These are phyloP conservation scores for Amphicarpaea edgeworthii DNA, from an alignment of 306 rosid genomes.

Conservation along the genomic window DNA sequence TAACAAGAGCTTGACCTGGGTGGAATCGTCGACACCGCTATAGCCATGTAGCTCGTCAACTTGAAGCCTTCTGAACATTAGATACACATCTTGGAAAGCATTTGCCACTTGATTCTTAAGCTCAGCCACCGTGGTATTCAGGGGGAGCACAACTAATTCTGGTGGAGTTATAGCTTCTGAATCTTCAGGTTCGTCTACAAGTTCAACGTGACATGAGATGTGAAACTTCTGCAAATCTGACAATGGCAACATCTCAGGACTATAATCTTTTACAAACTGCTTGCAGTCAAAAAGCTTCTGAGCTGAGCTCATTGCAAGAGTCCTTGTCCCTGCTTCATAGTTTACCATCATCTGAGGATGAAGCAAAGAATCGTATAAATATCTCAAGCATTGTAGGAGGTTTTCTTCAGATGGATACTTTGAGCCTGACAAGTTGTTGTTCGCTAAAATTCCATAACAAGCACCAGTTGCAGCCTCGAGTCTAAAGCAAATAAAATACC, in stretches of 20 bases:
- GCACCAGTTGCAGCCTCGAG: conserved; percentile 61
- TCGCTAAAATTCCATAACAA: conserved; percentile 45
- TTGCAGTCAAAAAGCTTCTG: conserved; percentile 94
- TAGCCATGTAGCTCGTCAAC: conserved; percentile 73
- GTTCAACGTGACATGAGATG: conserved; percentile 71
- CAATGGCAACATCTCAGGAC: conserved; percentile 51
- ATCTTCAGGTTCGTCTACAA: conserved; percentile 68
- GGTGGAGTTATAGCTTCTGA: conserved; percentile 61
- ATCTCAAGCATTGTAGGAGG: conserved; percentile 73
- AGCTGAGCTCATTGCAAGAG: conserved; percentile 65
- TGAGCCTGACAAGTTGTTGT: conserved; percentile 50
- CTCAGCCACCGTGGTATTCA: conserved; percentile 69
- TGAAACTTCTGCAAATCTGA: conserved; percentile 47
- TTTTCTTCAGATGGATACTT: conserved; percentile 69
- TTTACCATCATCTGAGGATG: conserved; percentile 74
- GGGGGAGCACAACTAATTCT: conserved; percentile 67
- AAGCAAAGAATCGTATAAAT: conserved; percentile 76
- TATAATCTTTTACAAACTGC: conserved; percentile 86
- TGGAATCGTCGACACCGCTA: conserved; percentile 76
- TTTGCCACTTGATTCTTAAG: conserved; percentile 74
- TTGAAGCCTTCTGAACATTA: conserved; percentile 72
- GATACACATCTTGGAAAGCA: conserved; percentile 87
- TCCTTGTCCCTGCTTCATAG: conserved; percentile 64
- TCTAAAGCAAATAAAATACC: conserved; percentile 51
- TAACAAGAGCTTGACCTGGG: conserved; percentile 65